phyloP scores from a whole-genome alignment of 2,329 filamentous ascomycete genomes.

The Fusarium illudens region DNA sequence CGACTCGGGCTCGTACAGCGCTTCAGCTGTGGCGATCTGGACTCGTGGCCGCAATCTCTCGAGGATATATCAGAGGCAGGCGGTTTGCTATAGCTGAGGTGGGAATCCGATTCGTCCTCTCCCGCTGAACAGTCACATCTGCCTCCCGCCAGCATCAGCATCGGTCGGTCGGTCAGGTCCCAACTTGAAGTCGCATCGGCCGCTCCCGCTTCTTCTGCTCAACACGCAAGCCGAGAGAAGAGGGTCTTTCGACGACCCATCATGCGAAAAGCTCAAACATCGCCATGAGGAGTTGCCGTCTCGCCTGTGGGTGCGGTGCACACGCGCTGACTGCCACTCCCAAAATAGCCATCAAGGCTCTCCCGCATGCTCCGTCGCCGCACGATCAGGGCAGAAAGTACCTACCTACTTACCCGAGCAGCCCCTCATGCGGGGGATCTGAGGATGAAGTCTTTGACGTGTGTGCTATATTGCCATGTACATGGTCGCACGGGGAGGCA shows the following conservation, averaged over 20 bases:
- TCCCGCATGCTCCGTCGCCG: constrained; percentile 4
- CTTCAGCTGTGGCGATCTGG: constrained; percentile 3
- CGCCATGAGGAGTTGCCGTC: constrained; percentile 7
- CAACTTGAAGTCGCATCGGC: constrained; percentile 15
- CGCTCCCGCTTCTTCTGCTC: constrained; percentile 27
- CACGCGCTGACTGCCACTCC: background rate
- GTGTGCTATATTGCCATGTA: constrained; percentile 28
- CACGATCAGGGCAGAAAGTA: constrained; percentile 22
- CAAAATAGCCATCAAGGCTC: constrained; percentile 2
- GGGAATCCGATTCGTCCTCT: constrained; percentile 20
- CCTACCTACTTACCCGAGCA: constrained; percentile 4
- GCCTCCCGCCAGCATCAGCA: background rate
- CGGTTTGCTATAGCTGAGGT: constrained; percentile 15
- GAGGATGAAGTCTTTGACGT: constrained; percentile 30
- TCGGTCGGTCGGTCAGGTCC: constrained; percentile 18
- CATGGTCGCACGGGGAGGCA: constrained; percentile 20
- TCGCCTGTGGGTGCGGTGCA: constrained; percentile 14
- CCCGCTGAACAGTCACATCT: constrained; percentile 18
- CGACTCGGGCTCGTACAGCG: background rate
- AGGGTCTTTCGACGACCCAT: constrained; percentile 17
- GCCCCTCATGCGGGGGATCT: constrained; percentile 37
- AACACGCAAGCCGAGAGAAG: constrained; percentile 22
- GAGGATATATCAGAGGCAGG: constrained; percentile 30
- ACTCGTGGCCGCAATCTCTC: constrained; percentile 8
- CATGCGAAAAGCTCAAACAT: constrained; percentile 5